Percentiles rank a stretch among this genome's conserved stretches.
Evolutionary conservation across 345 rosid genomes (phyloP).

Genomic region (Hibiscus syriacus): DNA sequence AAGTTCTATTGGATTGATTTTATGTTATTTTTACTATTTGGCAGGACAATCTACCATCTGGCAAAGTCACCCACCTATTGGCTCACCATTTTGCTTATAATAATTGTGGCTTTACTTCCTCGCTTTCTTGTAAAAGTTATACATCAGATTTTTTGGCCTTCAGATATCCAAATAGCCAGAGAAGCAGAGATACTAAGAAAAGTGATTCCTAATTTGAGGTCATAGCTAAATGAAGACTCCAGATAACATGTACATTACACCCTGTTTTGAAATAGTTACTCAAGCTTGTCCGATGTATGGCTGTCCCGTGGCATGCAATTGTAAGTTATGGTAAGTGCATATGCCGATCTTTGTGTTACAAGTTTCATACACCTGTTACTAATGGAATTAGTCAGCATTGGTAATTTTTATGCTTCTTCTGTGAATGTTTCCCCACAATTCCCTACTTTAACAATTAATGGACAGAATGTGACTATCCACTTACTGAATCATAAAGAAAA

Average conservation of each 20-base stretch:
- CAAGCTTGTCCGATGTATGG: conserved; percentile 11
- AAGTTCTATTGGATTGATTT: conserved; percentile 9
- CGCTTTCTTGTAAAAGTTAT: conserved; percentile 59
- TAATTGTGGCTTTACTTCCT: conserved; percentile 55
- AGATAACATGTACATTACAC: conserved; percentile 29
- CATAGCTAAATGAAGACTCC: conserved; percentile 26
- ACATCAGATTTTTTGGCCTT: conserved; percentile 57
- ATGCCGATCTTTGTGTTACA: neutral
- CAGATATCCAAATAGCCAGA: conserved; percentile 68
- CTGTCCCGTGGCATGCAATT: conserved; percentile 22
- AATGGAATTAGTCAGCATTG: neutral
- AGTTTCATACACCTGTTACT: neutral
- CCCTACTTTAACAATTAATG: neutral
- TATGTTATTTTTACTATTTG: conserved; percentile 4
- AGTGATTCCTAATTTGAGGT: conserved; percentile 18
- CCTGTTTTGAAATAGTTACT: conserved; percentile 13
- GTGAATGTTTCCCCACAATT: neutral
- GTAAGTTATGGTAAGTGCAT: conserved; percentile 10
- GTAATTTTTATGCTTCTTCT: neutral
- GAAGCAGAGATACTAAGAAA: conserved; percentile 51
- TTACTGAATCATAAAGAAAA: neutral
- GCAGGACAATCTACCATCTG: conserved; percentile 67
- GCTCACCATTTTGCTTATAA: conserved; percentile 56
- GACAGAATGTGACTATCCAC: neutral
- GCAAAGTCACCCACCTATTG: conserved; percentile 57